These are phyloP conservation scores for Aegilops bicornis DNA, from an alignment of 176 grass and related monocot species.

Conservation along the genomic window DNA sequence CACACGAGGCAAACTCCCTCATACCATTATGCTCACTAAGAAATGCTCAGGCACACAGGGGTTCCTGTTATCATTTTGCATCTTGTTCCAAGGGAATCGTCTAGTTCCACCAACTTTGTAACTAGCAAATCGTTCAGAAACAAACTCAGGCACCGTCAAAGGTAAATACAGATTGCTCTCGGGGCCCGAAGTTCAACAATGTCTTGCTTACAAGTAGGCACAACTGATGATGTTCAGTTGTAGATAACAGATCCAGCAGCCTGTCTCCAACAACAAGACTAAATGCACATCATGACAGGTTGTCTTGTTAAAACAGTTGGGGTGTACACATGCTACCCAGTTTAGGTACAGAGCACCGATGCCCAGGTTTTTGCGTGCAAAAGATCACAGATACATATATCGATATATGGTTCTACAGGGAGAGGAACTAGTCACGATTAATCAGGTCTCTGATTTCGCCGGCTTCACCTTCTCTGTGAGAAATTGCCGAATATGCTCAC, in stretches of 20 bases:
- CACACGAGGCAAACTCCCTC: too few species aligned
- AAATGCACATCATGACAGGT: too few species aligned
- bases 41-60: too few species aligned
- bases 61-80: too few species aligned
- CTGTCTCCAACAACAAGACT: neutral
- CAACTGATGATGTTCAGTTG: neutral
- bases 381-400: neutral
- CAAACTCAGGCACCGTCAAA: too few species aligned
- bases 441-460: conserved; percentile 39
- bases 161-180: too few species aligned
- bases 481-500: conserved; percentile 88
- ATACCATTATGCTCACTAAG: too few species aligned
- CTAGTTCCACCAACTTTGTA: too few species aligned
- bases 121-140: too few species aligned
- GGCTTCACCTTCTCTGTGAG: conserved; percentile 87
- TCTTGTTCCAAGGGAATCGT: too few species aligned
- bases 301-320: conserved; percentile 6
- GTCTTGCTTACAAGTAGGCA: neutral
- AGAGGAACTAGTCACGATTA: neutral
- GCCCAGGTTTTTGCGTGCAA: neutral
- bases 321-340: neutral
- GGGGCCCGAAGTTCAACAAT: neutral
- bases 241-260: neutral
- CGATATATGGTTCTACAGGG: neutral
- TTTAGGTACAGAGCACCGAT: neutral